These are phyloP conservation scores for Detonula confervacea DNA, from an alignment of 352 stramenopile genomes.

Conservation along the genomic window DNA sequence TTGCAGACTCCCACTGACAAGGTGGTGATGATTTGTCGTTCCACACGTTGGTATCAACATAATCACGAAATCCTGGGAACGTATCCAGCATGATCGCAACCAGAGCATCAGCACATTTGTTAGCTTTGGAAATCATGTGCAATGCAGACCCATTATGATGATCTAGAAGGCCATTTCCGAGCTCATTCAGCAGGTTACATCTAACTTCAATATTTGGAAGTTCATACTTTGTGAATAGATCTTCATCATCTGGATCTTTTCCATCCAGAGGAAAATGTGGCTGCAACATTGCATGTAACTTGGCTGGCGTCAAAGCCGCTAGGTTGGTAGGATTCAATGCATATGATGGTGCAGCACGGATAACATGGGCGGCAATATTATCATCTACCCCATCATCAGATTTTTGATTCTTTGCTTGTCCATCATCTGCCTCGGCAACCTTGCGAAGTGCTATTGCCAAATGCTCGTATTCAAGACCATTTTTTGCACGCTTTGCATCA, in stretches of 20 bases:
- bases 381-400: background rate
- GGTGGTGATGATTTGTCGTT: constrained; percentile 5
- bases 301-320: constrained; percentile 43
- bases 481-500: constrained; percentile 29
- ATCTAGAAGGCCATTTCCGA: constrained; percentile 60
- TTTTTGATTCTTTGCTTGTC: constrained; percentile 16
- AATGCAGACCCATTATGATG: constrained; percentile 61
- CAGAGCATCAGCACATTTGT: constrained; percentile 59
- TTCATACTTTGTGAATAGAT: constrained; percentile 26
- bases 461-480: constrained; percentile 80
- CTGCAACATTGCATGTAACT: constrained; percentile 53
- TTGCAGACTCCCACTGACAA: constrained; percentile 34
- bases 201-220: constrained; percentile 66
- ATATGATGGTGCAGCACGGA: constrained; percentile 52
- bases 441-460: constrained; percentile 75
- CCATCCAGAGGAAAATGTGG: constrained; percentile 35
- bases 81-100: constrained; percentile 65
- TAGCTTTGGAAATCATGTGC: constrained; percentile 63
- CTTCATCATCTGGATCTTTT: background rate
- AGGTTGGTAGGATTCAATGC: constrained; percentile 67
- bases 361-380: background rate
- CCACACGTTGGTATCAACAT: constrained; percentile 27
- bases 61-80: constrained; percentile 84
- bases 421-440: constrained; percentile 67
- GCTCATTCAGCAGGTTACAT: constrained; percentile 71